Evolutionary conservation across 2,329 filamentous ascomycete species (phyloP).

Genomic region (Coniochaeta sp.): DNA sequence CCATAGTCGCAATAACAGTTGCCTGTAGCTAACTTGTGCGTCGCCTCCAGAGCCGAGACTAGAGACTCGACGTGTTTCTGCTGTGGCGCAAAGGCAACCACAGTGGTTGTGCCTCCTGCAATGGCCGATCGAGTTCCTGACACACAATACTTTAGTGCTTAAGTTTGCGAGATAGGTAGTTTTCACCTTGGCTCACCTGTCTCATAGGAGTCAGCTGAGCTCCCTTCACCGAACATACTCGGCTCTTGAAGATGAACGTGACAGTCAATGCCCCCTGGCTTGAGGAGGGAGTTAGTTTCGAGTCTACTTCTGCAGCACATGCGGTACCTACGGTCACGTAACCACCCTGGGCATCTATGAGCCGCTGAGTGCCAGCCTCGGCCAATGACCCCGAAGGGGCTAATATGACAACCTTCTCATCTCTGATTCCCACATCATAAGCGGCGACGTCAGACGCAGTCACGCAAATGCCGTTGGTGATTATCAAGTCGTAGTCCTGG

Average conservation of each 20-base stretch:
- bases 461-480: background rate
- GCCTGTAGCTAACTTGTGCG: constrained; percentile 33
- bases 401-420: constrained; percentile 32
- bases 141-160: background rate
- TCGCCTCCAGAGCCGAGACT: constrained; percentile 35
- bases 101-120: constrained; percentile 47
- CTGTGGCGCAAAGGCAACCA: constrained; percentile 51
- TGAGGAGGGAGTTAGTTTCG: no score
- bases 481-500: background rate
- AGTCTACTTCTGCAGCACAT: background rate
- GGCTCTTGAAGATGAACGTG: constrained; percentile 33
- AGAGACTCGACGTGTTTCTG: constrained; percentile 35
- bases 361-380: constrained; percentile 15
- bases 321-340: constrained; percentile 30
- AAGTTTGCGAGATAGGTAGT: no score
- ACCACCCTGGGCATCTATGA: constrained; percentile 33
- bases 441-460: background rate
- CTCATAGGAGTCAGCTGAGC: constrained; percentile 25
- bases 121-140: constrained; percentile 45
- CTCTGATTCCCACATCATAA: constrained; percentile 19
- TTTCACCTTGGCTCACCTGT: no score
- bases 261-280: constrained; percentile 29
- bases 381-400: constrained; percentile 28
- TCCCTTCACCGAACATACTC: constrained; percentile 23
- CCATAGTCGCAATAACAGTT: constrained; percentile 50